Conservation (phyloP, 305 asterid species). For the Coffea humblotiana region DNA sequence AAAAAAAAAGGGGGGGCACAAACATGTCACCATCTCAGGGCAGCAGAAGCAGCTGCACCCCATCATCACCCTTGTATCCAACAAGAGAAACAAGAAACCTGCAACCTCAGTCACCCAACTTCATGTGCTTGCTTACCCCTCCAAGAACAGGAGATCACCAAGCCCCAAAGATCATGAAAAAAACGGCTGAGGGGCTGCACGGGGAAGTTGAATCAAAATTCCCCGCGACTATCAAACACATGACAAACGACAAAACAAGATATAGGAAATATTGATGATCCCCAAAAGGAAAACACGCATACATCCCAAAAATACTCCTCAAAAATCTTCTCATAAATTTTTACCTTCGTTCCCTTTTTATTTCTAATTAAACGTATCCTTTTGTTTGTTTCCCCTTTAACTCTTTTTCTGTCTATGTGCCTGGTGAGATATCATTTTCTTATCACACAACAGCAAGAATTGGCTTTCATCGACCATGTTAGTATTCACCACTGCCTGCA, state of each 20-base stretch:
- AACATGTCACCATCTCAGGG: too few species aligned
- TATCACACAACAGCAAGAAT: slow-evolving; percentile 18
- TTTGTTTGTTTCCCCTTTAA: slow-evolving; percentile 3
- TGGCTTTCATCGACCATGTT: background rate
- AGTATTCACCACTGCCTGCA: slow-evolving; percentile 1
- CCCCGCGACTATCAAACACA: slow-evolving; percentile 14
- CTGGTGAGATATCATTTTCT: slow-evolving; percentile 8
- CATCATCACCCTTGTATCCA: background rate
- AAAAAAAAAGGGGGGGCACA: background rate
- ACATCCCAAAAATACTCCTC: slow-evolving; percentile 25
- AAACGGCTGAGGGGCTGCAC: slow-evolving; percentile 16
- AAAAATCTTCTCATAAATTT: slow-evolving; percentile 14
- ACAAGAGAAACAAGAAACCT: background rate
- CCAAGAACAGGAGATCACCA: background rate
- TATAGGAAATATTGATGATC: slow-evolving; percentile 1
- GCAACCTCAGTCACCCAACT: slow-evolving; percentile 4
- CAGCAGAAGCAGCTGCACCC: background rate
- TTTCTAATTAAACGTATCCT: slow-evolving; percentile 8
- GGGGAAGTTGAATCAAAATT: slow-evolving; percentile 22
- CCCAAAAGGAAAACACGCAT: slow-evolving; percentile 20
- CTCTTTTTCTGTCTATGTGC: slow-evolving; percentile 15
- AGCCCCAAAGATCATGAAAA: slow-evolving; percentile 16
- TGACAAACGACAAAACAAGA: slow-evolving; percentile 8
- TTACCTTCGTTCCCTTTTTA: slow-evolving; percentile 10
- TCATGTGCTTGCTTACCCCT: background rate